Evolutionary conservation across 129 eudicot species (phyloP).

Genomic region (Logfia minima): DNA sequence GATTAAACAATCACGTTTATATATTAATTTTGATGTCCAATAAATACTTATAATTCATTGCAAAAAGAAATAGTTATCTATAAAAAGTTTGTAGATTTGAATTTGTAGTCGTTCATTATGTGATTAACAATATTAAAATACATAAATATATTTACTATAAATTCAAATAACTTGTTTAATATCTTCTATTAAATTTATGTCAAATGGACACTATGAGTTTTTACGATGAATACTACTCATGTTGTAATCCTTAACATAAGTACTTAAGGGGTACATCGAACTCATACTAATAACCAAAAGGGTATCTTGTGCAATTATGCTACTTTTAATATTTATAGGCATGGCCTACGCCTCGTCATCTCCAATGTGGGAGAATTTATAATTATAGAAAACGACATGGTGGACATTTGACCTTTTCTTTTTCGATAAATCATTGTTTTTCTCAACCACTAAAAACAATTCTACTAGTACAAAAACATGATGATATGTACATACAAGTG

Average conservation of each 20-base stretch:
- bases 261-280: neutral
- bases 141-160: too few species aligned
- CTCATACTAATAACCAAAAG: neutral
- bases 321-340: neutral
- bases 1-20: too few species aligned
- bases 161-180: neutral
- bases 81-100: too few species aligned
- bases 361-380: slow-evolving; percentile 27
- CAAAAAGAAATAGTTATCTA: too few species aligned
- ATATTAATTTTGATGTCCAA: too few species aligned
- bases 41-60: too few species aligned
- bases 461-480: neutral
- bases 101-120: too few species aligned
- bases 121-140: too few species aligned
- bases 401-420: slow-evolving; percentile 3
- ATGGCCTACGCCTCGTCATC: slow-evolving; percentile 50
- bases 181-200: neutral
- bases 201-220: neutral
- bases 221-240: neutral
- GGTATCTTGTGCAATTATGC: neutral
- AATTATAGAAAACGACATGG: slow-evolving; percentile 12
- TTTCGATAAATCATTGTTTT: neutral
- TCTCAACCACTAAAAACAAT: neutral
- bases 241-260: neutral
- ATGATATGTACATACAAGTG: neutral